Conservation (phyloP, 345 rosid species). For the Dovyalis caffra region DNA sequence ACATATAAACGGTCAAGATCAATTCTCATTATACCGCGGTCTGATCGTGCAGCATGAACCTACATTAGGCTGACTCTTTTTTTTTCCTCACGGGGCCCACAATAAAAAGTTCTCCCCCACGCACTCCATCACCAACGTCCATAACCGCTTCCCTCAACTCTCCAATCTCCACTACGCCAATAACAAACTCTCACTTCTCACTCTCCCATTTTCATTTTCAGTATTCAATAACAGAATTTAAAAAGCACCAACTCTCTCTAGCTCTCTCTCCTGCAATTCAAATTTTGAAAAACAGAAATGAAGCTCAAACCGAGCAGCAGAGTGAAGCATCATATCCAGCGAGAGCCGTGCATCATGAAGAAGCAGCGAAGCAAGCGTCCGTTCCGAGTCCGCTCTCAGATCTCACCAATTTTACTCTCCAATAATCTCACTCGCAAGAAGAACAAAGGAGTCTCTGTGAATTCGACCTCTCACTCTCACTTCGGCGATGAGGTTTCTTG, state of each 20-base stretch:
- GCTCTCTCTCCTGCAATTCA: not conserved
- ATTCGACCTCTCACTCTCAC: not conserved
- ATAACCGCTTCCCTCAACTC: slow-evolving; percentile 4
- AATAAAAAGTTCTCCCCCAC: not conserved
- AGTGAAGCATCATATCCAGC: not conserved
- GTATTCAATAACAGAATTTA: not conserved
- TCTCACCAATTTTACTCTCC: slow-evolving; percentile 19
- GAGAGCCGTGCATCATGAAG: slow-evolving; percentile 13
- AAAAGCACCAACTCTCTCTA: not conserved
- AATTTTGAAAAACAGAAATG: slow-evolving; percentile 5
- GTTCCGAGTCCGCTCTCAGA: slow-evolving; percentile 16
- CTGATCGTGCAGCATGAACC: not conserved
- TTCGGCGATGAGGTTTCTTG: slow-evolving; percentile 45
- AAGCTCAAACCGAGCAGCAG: slow-evolving; percentile 9
- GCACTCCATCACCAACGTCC: slow-evolving; percentile 10
- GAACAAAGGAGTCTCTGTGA: not conserved
- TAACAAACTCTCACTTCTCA: not conserved
- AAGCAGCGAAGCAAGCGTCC: slow-evolving; percentile 22
- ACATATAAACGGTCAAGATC: not conserved
- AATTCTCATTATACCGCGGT: not conserved
- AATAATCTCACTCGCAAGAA: not conserved
- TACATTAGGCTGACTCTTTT: not conserved
- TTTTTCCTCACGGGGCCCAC: slow-evolving; percentile 17
- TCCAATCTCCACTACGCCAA: not conserved
- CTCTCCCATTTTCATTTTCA: not conserved